Evolutionary conservation across 495 filamentous ascomycete species (phyloP).

Genomic region (Penicillium herquei): DNA sequence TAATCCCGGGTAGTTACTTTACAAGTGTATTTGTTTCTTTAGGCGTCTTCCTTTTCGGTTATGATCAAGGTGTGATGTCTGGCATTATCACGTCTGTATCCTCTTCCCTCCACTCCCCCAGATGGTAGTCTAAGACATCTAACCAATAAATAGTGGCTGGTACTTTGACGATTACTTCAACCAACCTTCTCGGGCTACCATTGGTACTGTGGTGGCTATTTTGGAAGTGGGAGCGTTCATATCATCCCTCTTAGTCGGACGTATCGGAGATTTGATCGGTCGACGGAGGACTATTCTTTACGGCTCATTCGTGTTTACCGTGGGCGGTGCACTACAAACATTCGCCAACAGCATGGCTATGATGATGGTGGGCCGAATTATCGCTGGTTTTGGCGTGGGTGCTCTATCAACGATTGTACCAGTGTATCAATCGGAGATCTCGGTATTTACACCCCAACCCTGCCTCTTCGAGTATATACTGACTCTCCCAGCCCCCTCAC

Average conservation of each 20-base stretch:
- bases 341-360: slow-evolving; percentile 79
- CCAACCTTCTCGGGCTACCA: slow-evolving; percentile 75
- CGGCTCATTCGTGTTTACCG: slow-evolving; percentile 87
- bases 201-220: slow-evolving; percentile 96
- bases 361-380: slow-evolving; percentile 89
- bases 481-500: slow-evolving; percentile 66
- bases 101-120: slow-evolving; percentile 1
- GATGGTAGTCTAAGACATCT: neutral
- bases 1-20: slow-evolving; percentile 72
- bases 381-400: slow-evolving; percentile 92
- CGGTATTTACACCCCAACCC: slow-evolving; percentile 24
- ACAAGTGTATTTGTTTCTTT: slow-evolving; percentile 97
- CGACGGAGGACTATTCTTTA: slow-evolving; percentile 89
- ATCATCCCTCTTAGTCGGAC: slow-evolving; percentile 84
- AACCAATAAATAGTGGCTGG: slow-evolving; percentile 57
- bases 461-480: neutral
- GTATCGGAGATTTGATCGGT: slow-evolving; percentile 88
- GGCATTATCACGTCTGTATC: slow-evolving; percentile 90
- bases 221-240: slow-evolving; percentile 91
- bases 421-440: slow-evolving; percentile 96
- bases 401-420: slow-evolving; percentile 95
- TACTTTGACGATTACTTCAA: slow-evolving; percentile 92
- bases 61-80: slow-evolving; percentile 99
- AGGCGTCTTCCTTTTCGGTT: slow-evolving; percentile 96
- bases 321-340: slow-evolving; percentile 83